Evolutionary conservation across 495 filamentous ascomycete genomes (phyloP), one percentile per base, ranked within the genome.

Genomic region (Trypethelium eluteriae): DNA sequence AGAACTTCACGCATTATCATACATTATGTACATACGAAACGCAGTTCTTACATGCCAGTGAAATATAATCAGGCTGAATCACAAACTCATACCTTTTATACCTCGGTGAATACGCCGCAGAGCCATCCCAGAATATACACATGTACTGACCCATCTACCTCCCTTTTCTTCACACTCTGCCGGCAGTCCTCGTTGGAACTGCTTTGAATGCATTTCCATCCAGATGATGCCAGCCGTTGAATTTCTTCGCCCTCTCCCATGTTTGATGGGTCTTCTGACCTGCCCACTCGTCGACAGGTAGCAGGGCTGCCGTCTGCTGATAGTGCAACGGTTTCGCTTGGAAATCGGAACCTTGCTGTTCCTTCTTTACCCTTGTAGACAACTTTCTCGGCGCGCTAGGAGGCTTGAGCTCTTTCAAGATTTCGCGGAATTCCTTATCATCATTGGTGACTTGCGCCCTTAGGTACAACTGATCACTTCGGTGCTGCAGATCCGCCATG

Each of bases 361-460:
- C 38, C n/a, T 63, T 34, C 62, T 63, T 47, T n/a, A n/a, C 10
- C 38, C 16, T 47, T 18, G 62, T 2, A 3, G 12, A n/a, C 34
- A 38, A 10, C 32, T 25, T 35, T 63, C 11, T 47, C 14, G 62
- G 65, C 18, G 35, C 32, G 32, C 53, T 38, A 38, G 66, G 12
- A 36, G 18, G 11, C 38, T 49, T 67, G 32, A 66, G 46, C 16
- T 67, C 65, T 57, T 46, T 65, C 46, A 62, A 18, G 49, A 70
- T 65, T 7, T 50, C 49, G 11, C 39, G 62, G 32, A 68, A 41
- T 44, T 68, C 66, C 32, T 47, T 53, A 10, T 46, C 88, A 65
- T 90, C 84, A 62, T 80, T 85, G 4, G 87, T 85, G 69, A 95
- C 93, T 76, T 98, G 93, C 5, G 93, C 93, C 70, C 82, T 86